phyloP scores from a whole-genome alignment of 1,284 basidiomycete genomes.

The Exobasidium rhododendri region DNA sequence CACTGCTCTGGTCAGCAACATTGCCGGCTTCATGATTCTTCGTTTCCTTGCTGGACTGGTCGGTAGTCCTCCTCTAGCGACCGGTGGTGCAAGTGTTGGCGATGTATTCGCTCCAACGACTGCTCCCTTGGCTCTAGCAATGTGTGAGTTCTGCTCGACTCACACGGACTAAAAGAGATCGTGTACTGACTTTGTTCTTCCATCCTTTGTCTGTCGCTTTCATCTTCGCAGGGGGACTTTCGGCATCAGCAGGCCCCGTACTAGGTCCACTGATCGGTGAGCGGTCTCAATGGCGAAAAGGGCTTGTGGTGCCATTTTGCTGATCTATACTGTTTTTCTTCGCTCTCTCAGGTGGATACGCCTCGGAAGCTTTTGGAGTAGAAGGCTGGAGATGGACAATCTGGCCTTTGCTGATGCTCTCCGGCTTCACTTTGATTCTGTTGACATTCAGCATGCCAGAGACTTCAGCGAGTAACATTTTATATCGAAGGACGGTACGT shows the following conservation, averaged over 20 bases:
- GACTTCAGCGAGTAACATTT: conserved; percentile 53
- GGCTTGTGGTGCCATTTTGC: too few relatives aligned
- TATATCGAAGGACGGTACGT: conserved; percentile 52
- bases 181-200: too few relatives aligned
- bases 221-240: conserved; percentile 24
- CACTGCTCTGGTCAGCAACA: conserved; percentile 24
- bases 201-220: too few relatives aligned
- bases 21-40: conserved; percentile 33
- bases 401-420: conserved; percentile 53
- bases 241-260: conserved; percentile 31
- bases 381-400: conserved; percentile 46
- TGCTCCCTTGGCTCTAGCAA: conserved; percentile 27
- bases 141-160: not conserved
- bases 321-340: too few relatives aligned
- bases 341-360: conserved; percentile 40
- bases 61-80: conserved; percentile 38
- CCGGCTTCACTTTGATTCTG: conserved; percentile 39
- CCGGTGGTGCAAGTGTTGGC: conserved; percentile 40
- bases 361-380: conserved; percentile 21
- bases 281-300: too few relatives aligned
- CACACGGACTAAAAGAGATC: too few relatives aligned
- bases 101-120: conserved; percentile 25
- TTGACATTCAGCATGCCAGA: conserved; percentile 54
- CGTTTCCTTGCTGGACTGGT: conserved; percentile 41
- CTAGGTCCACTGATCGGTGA: conserved; percentile 39